A percentile compares a stretch with the other conserved stretches of the same genome.
Conservation (phyloP, 306 rosid species). For the Senna siamea region DNA sequence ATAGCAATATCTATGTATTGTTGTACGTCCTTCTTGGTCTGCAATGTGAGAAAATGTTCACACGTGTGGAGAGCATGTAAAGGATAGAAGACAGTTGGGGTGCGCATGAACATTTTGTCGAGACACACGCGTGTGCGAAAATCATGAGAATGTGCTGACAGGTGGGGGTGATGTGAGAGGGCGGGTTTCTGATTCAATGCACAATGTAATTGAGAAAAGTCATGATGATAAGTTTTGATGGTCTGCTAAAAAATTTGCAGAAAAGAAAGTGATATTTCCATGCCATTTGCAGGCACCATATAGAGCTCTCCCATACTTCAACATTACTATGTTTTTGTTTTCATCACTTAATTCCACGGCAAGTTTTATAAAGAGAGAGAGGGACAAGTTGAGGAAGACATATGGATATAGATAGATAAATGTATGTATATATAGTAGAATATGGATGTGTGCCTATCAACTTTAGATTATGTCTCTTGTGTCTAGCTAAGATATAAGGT, state of each 20-base stretch:
- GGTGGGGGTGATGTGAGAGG: slow-evolving; percentile 63
- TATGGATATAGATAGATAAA: background rate
- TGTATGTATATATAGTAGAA: background rate
- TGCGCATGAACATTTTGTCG: slow-evolving; percentile 55
- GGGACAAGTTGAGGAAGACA: background rate
- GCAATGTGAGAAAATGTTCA: slow-evolving; percentile 10
- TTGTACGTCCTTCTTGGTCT: slow-evolving; percentile 23
- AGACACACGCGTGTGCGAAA: slow-evolving; percentile 54
- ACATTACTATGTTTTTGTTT: slow-evolving; percentile 19
- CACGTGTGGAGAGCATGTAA: slow-evolving; percentile 60
- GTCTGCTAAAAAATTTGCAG: slow-evolving; percentile 49
- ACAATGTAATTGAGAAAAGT: slow-evolving; percentile 42
- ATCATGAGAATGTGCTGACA: slow-evolving; percentile 44
- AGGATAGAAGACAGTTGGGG: slow-evolving; percentile 43
- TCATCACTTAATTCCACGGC: slow-evolving; percentile 33
- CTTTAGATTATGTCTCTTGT: slow-evolving; percentile 41
- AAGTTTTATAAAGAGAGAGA: slow-evolving; percentile 19
- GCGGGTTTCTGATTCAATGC: slow-evolving; percentile 42
- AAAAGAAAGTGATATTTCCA: slow-evolving; percentile 56
- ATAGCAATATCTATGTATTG: slow-evolving; percentile 12
- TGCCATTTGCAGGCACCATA: slow-evolving; percentile 43
- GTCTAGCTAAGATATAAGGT: slow-evolving; percentile 37
- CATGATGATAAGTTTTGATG: slow-evolving; percentile 54
- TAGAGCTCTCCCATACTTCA: slow-evolving; percentile 5
- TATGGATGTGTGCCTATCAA: slow-evolving; percentile 31